Evolutionary conservation across 331 rosid genomes (phyloP).

Genomic region (Stylosanthes scabra): DNA sequence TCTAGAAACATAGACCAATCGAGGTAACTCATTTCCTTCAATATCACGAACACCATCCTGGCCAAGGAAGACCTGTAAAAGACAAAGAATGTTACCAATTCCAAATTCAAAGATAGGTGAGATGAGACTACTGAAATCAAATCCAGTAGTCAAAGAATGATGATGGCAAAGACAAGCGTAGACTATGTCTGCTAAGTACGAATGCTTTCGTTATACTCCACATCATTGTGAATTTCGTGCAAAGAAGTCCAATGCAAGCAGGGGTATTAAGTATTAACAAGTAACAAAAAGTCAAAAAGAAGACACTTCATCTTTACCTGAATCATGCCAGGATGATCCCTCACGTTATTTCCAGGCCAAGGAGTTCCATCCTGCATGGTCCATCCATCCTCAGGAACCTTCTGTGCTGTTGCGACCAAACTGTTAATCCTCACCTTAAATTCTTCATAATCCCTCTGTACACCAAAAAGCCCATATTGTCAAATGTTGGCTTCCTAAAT

Average conservation of each 20-base stretch:
- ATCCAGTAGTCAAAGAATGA: conserved; percentile 7
- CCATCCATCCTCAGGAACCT: conserved; percentile 99
- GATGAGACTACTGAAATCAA: background rate
- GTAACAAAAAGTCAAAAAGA: too few relatives aligned
- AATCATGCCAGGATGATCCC: conserved; percentile 99
- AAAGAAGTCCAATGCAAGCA: background rate
- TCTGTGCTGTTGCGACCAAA: conserved; percentile 85
- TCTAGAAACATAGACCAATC: conserved; percentile 88
- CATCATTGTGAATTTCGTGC: background rate
- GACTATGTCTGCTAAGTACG: background rate
- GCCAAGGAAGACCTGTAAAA: conserved; percentile 87
- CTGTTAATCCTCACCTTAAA: conserved; percentile 91
- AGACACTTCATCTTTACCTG: conserved; percentile 60
- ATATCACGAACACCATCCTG: conserved; percentile 83
- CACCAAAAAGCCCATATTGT: conserved; percentile 20
- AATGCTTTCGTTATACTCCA: background rate
- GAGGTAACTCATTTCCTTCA: conserved; percentile 91
- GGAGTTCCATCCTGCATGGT: conserved; percentile 99
- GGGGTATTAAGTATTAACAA: background rate
- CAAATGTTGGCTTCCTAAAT: conserved; percentile 6
- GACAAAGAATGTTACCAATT: background rate
- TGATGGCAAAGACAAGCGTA: conserved; percentile 11
- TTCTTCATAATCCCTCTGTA: conserved; percentile 94
- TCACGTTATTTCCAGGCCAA: conserved; percentile 96
- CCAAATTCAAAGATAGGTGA: conserved; percentile 5